Conservation (phyloP, 2,329 filamentous ascomycete species). For the Neopestalotiopsis sp. region DNA sequence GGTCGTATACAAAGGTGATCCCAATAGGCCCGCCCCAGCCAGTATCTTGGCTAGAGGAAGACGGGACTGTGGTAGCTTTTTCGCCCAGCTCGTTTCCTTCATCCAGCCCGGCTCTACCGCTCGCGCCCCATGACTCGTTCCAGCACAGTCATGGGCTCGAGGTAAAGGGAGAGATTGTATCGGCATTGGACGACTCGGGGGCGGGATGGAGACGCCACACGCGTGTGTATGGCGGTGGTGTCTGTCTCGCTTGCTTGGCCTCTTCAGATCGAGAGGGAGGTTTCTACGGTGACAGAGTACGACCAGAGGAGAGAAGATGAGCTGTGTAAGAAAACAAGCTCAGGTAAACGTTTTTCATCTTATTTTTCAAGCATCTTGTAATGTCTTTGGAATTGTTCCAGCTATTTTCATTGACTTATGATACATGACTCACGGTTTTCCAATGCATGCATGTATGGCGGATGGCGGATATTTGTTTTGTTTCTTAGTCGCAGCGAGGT, state of each 20-base stretch:
- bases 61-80: slow-evolving; percentile 39
- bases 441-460: no score
- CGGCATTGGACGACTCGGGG: slow-evolving; percentile 52
- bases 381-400: no score
- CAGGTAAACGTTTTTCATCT: not conserved
- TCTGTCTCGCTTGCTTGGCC: slow-evolving; percentile 61
- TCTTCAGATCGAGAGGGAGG: slow-evolving; percentile 48
- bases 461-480: no score
- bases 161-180: slow-evolving; percentile 57
- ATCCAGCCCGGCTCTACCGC: slow-evolving; percentile 52
- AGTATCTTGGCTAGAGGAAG: slow-evolving; percentile 22
- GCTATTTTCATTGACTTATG: no score
- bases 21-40: slow-evolving; percentile 37
- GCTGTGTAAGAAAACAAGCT: not conserved
- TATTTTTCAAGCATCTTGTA: not conserved
- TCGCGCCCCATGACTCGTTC: slow-evolving; percentile 46
- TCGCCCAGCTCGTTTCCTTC: slow-evolving; percentile 57
- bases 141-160: slow-evolving; percentile 43
- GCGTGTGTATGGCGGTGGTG: slow-evolving; percentile 63
- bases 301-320: slow-evolving; percentile 56
- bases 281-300: slow-evolving; percentile 61
- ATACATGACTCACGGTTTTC: no score
- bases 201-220: slow-evolving; percentile 63
- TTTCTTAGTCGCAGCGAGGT: no score
- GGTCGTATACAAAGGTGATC: slow-evolving; percentile 50